Evolutionary conservation across 2,329 filamentous ascomycete genomes (phyloP).

Genomic region (Teratosphaeria viscida): DNA sequence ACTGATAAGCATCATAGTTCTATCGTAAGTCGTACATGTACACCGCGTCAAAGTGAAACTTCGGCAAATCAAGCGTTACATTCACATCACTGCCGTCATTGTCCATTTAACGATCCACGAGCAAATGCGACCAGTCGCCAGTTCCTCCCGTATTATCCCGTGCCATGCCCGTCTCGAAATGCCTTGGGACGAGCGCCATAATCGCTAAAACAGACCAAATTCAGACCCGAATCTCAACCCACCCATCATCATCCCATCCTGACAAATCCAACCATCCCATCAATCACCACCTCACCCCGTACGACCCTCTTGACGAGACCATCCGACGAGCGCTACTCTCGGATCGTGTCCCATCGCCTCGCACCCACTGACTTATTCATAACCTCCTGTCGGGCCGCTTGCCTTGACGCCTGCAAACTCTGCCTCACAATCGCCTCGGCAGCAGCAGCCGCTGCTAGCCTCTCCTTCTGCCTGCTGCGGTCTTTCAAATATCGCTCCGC

Average conservation of each 20-base stretch:
- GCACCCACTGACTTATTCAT: conserved; percentile 1
- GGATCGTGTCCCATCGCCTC: conserved; percentile 12
- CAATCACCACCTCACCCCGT: background rate
- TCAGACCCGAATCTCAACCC: background rate
- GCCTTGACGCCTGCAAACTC: conserved; percentile 53
- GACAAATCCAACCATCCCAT: background rate
- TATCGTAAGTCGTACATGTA: too few species aligned
- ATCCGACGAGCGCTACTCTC: conserved; percentile 9
- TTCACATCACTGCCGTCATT: background rate
- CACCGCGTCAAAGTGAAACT: background rate
- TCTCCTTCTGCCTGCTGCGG: conserved; percentile 84
- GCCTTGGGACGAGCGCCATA: background rate
- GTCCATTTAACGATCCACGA: background rate
- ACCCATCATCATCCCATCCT: background rate
- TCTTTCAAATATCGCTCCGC: conserved; percentile 80
- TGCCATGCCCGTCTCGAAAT: background rate
- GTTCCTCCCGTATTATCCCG: background rate
- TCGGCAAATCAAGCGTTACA: background rate
- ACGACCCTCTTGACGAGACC: background rate
- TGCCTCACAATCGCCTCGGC: conserved; percentile 92
- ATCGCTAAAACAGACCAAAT: background rate
- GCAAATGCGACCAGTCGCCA: background rate
- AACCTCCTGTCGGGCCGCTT: conserved; percentile 2
- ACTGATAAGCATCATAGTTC: too few species aligned
- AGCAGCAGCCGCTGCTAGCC: conserved; percentile 77